phyloP scores from a whole-genome alignment of 2,329 filamentous ascomycete species.

The Botrytis sinoallii region DNA sequence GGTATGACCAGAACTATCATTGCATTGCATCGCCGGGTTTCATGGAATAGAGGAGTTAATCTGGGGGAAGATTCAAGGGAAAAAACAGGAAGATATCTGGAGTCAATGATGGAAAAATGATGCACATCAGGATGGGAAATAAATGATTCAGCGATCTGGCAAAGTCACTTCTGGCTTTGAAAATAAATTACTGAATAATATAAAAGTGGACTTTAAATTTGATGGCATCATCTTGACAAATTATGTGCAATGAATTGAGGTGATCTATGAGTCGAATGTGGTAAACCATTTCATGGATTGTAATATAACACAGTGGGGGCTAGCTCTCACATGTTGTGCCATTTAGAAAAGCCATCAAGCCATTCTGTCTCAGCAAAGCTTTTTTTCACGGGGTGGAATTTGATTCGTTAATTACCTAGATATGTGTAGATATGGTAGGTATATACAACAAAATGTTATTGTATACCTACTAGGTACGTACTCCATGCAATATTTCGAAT shows the following conservation, averaged over 20 bases:
- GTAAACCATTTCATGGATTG: rapidly evolving
- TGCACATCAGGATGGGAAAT: neutral
- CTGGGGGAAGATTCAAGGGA: neutral
- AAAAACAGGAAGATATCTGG: neutral
- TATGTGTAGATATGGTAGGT: no score
- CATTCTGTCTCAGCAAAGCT: neutral
- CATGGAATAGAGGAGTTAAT: neutral
- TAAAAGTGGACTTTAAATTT: neutral
- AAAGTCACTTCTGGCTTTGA: neutral
- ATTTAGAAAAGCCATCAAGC: neutral
- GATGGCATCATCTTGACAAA: no score
- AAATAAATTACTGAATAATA: neutral
- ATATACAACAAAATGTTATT: no score
- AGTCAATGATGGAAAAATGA: neutral
- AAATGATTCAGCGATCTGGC: neutral
- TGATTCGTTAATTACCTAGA: no score
- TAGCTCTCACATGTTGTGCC: neutral
- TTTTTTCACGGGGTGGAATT: neutral
- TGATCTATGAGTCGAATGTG: neutral
- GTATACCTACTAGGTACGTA: no score
- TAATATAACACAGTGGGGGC: neutral
- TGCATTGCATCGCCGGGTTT: neutral
- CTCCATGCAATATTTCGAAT: no score
- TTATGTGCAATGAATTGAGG: neutral
- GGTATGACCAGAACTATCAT: neutral